Conservation (phyloP, 2,329 filamentous ascomycete genomes). For the Fusarium hainanense region DNA sequence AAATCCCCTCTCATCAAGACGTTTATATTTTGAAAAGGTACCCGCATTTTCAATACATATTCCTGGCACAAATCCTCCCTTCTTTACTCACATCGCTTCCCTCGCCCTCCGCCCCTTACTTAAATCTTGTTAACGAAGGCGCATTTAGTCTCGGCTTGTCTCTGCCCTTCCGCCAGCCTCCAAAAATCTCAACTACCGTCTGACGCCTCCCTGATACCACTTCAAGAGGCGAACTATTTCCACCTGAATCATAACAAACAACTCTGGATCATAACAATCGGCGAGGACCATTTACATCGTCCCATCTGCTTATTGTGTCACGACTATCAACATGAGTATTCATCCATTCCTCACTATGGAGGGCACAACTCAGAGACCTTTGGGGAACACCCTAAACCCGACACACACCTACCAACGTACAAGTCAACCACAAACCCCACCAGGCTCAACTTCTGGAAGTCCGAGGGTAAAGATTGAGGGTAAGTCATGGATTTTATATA, state of each 20-base stretch:
- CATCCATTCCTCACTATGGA: conserved; percentile 39
- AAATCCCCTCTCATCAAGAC: conserved; percentile 44
- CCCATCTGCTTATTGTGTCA: conserved; percentile 16
- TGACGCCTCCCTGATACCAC: conserved; percentile 33
- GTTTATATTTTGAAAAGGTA: conserved; percentile 33
- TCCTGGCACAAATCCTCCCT: conserved; percentile 42
- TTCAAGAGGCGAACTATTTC: conserved; percentile 38
- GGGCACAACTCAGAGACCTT: conserved; percentile 12
- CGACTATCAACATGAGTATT: conserved; percentile 34
- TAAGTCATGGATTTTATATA: conserved; percentile 24
- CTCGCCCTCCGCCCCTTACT: conserved; percentile 40
- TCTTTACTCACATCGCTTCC: conserved; percentile 40
- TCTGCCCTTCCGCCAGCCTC: conserved; percentile 31
- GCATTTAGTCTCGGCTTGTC: conserved; percentile 16
- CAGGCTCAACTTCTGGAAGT: conserved; percentile 50
- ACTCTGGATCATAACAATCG: conserved; percentile 46
- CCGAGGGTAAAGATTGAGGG: conserved; percentile 50
- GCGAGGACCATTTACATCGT: conserved; percentile 20
- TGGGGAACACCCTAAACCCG: conserved; percentile 1
- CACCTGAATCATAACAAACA: conserved; percentile 45
- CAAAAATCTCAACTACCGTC: conserved; percentile 14
- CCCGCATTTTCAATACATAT: conserved; percentile 36
- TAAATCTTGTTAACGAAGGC: conserved; percentile 24
- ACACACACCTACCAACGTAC: conserved; percentile 13
- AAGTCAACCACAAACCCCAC: conserved; percentile 41